Evolutionary conservation across 345 rosid species (phyloP).

Genomic region (Eucalyptus grandis): DNA sequence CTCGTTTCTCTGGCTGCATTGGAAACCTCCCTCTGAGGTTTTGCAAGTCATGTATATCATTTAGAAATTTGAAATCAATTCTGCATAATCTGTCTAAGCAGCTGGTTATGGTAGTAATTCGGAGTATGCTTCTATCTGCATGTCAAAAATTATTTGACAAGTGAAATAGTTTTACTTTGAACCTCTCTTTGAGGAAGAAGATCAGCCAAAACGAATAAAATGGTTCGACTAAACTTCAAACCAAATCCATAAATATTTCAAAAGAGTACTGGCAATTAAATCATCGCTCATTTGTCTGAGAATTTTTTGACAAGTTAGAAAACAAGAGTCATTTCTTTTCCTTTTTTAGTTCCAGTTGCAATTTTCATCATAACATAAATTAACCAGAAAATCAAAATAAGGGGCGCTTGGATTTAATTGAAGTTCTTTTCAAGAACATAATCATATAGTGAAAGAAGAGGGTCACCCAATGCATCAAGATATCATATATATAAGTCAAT

Average conservation of each 20-base stretch:
- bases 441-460: neutral
- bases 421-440: neutral
- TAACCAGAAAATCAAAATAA: neutral
- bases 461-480: neutral
- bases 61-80: neutral
- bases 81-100: neutral
- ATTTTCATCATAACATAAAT: neutral
- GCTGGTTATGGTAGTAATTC: neutral
- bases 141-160: neutral
- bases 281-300: neutral
- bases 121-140: neutral
- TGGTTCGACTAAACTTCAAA: neutral
- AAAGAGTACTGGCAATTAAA: neutral
- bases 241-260: neutral
- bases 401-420: neutral
- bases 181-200: neutral
- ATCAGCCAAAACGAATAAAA: neutral
- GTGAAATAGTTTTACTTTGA: neutral
- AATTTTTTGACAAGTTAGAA: neutral
- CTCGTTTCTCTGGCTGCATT: neutral
- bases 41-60: neutral
- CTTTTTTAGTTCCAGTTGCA: neutral
- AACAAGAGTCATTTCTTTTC: neutral
- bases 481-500: neutral
- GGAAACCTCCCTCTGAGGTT: neutral